Base-by-base conservation (phyloP, 768 basidiomycete genomes). In the Pulveroboletus sp. region DNA sequence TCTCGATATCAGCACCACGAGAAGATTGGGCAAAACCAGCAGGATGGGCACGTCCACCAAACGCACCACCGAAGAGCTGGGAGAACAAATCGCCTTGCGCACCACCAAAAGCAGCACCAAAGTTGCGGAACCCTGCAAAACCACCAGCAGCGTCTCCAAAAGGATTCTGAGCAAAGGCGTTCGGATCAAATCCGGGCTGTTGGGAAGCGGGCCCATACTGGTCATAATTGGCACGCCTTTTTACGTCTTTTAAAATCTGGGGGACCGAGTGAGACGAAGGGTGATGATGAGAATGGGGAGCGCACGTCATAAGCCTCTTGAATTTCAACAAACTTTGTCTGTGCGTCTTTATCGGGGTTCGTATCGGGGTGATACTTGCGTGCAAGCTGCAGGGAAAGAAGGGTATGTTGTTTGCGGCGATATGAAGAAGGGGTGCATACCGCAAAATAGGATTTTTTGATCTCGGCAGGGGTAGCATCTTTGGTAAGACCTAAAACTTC, bases 301-400 rank as follows among this genome's bases (percentile, higher is more conserved):
- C 84, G 57, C 56, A 97, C 95, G 69, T 98, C 97, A 72, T 98
- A 99, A 11, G 97, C 97, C 59, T 84, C 81, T 66, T 98, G 97
- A 49, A 98, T 97, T 68, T 99, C 95, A 16, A 94, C 78, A 67
- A 99, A 99, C 66, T 90, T 91, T 53, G 89, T 90, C 58, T 91
- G 85, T 0, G 95, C 91, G 40, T 75, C 77, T 61, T 91, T 88
- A 71, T 95, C 91, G 35, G 92, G 88, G 70, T 94, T 98, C 12
- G 94, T 94, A 63, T 99, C 97, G 0, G 97, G 97, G 68, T 99
- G 97, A 63, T 88, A 97, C 75, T 98, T 95, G 52, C 95, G 89
- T 16, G 97, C 97, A 55, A 99, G 86, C 95, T 97, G 63, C 29
- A 20, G 36, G 13, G n/a, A 34, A 37, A 45, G 25, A n/a, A 31